Evolutionary conservation across 345 rosid species (phyloP), one percentile per base, ranked within the genome.

Genomic region (Limnanthes douglasii): DNA sequence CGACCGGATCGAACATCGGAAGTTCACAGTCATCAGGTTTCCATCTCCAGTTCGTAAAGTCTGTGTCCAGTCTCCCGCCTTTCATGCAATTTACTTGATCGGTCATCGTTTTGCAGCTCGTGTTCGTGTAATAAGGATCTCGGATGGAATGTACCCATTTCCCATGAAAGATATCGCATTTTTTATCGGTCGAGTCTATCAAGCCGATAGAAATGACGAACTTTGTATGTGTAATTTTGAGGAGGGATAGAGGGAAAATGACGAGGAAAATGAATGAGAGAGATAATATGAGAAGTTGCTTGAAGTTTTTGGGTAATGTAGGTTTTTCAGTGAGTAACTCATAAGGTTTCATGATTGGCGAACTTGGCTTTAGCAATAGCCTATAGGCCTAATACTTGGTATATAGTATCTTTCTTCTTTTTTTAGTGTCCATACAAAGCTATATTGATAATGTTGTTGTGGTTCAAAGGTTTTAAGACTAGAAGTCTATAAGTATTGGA

Each of bases 51-150:
- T 60, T 72, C 75, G 70, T 37, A 61, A 70, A 86, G 37, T 39
- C 83, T 0, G 55, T 20, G 32, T 82, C 94, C 2, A 85, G 94
- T 25, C 80, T 61, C n/a, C 97, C 85, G 33, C 67, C 66, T 49
- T 67, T 86, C 65, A 78, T 68, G 65, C 94, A 86, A 51, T 86
- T 78, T 48, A 82, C 94, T 37, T 78, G 82, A 58, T 78, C 88
- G 5, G 78, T 88, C 39, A 82, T 86, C 0, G 76, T 82, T 85
- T 80, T 71, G 16, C 94, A 82, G 2, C 82, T 82, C 22, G 51
- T 46, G 66, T 82, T 82, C 6, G 75, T 78, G 64, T 86, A 86
- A 34, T 86, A 86, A 0, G 95, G 97, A 0, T 70, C 88, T n/a
- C 59, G 61, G 0, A 51, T 57, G 37, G 82, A 69, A 0, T 64